Base-by-base conservation (phyloP, 2,329 filamentous ascomycete genomes). In the Talaromyces sp. region DNA sequence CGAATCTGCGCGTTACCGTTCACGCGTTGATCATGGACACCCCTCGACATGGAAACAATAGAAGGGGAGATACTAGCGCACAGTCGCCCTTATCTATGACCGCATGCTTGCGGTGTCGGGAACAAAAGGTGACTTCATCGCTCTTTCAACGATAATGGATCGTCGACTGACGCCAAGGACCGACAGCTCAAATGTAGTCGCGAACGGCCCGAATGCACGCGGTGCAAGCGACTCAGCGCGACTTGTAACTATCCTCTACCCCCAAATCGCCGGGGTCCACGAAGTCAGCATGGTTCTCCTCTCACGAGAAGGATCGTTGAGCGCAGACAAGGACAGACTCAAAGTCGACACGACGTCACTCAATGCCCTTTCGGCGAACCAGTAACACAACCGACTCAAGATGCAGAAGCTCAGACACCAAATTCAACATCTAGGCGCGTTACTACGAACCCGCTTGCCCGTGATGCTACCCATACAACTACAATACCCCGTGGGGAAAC, bases 61-160 rank as follows among this genome's bases (percentile, higher is more conserved):
- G n/a, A n/a, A n/a, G 29, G 29, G 29, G 29, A 32, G 29, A 32
- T 32, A 32, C 29, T 32, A 32, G 29, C 13, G 29, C 29, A 13
- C 13, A 7, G 29, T 13, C 7, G 13, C 29, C 7, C 29, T 13
- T 7, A 13, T 49, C 47, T 33, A 22, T 42, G 2, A 49, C 47
- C 13, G 47, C 47, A 24, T 49, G 47, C 19, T 35, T 32, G 37
- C 9, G 47, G 16, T 49, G 47, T 33, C 47, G 47, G 3, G 37
- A 49, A 8, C 47, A 49, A 17, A 49, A 49, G 37, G 47, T 49
- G 27, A 49, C n/a, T 48, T 7, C 36, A 29, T n/a, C 22, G n/a
- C 14, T 27, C 3, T n/a, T 24, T 42, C 4, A 35, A 14, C 22
- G n/a, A 40, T 42, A 11, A 27, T 16, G 4, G 17, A 33, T 32